Evolutionary conservation across 2,329 filamentous ascomycete genomes (phyloP).

Genomic region (Sphaerulina populicola): DNA sequence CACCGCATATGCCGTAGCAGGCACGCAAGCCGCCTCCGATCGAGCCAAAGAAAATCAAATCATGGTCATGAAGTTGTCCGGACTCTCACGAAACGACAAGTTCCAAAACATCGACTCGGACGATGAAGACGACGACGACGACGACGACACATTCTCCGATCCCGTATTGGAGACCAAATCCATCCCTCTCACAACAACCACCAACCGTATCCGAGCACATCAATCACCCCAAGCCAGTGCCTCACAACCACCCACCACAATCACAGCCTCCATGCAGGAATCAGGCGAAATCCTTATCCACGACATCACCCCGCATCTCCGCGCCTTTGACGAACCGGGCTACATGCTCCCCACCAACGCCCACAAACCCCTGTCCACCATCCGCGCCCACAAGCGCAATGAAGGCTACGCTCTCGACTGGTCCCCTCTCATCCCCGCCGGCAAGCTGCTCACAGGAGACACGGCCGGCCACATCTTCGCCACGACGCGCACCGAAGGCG

Average conservation of each 20-base stretch:
- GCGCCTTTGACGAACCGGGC: conserved; percentile 83
- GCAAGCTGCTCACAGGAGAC: conserved; percentile 86
- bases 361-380: conserved; percentile 78
- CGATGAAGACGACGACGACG: conserved; percentile 58
- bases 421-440: conserved; percentile 71
- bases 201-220: conserved; percentile 85
- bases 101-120: conserved; percentile 59
- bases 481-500: conserved; percentile 77
- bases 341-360: conserved; percentile 69
- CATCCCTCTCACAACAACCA: conserved; percentile 77
- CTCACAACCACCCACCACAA: conserved; percentile 64
- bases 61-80: conserved; percentile 93
- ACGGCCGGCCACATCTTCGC: conserved; percentile 82
- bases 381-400: conserved; percentile 73
- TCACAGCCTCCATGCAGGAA: conserved; percentile 89
- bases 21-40: conserved; percentile 76
- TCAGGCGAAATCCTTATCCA: conserved; percentile 82
- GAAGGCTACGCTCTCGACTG: conserved; percentile 98
- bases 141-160: conserved; percentile 61
- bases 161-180: conserved; percentile 88
- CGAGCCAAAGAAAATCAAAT: conserved; percentile 81
- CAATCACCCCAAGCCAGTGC: conserved; percentile 66
- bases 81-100: conserved; percentile 76
- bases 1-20: conserved; percentile 88
- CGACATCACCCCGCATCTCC: conserved; percentile 82